Percentiles rank a stretch among this genome's conserved stretches.
phyloP scores from a whole-genome alignment of 768 basidiomycete genomes.

The Termitomyces sp. region DNA sequence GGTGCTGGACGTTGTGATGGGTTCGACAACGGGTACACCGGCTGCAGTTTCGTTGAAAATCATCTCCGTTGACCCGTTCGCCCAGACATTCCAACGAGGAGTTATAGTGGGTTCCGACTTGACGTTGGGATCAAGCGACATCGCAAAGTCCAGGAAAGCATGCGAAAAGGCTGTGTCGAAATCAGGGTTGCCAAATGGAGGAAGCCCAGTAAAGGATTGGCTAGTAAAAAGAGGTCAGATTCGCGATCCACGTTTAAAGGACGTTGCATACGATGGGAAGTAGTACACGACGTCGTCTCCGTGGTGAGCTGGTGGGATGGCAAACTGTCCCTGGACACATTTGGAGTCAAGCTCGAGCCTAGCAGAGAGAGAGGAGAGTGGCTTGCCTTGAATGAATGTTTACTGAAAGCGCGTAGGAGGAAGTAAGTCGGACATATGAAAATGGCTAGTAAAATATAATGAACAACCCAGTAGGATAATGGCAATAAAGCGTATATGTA shows the following conservation, averaged over 20 bases:
- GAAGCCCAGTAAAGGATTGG: too few species aligned
- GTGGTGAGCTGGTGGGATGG: too few species aligned
- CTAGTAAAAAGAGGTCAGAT: neutral
- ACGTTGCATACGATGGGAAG: constrained; percentile 28
- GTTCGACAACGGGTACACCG: constrained; percentile 26
- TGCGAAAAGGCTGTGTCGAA: constrained; percentile 35
- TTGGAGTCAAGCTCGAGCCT: too few species aligned
- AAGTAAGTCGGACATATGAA: too few species aligned
- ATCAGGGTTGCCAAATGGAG: constrained; percentile 29
- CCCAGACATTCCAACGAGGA: constrained; percentile 32
- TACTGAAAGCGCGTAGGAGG: too few species aligned
- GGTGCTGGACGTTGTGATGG: constrained; percentile 22
- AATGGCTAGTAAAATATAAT: too few species aligned
- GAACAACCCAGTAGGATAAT: too few species aligned
- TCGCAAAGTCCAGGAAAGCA: constrained; percentile 34
- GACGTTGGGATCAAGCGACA: constrained; percentile 26
- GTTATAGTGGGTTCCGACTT: constrained; percentile 31
- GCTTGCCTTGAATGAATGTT: too few species aligned
- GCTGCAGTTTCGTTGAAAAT: constrained; percentile 39
- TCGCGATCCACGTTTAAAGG: neutral
- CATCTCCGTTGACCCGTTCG: constrained; percentile 33
- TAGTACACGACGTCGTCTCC: constrained; percentile 36
- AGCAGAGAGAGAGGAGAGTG: too few species aligned
- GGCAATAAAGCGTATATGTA: too few species aligned
- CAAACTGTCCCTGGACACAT: too few species aligned